Evolutionary conservation across 169 alveolate species (phyloP).

Genomic region (Eimeria falciformis): DNA sequence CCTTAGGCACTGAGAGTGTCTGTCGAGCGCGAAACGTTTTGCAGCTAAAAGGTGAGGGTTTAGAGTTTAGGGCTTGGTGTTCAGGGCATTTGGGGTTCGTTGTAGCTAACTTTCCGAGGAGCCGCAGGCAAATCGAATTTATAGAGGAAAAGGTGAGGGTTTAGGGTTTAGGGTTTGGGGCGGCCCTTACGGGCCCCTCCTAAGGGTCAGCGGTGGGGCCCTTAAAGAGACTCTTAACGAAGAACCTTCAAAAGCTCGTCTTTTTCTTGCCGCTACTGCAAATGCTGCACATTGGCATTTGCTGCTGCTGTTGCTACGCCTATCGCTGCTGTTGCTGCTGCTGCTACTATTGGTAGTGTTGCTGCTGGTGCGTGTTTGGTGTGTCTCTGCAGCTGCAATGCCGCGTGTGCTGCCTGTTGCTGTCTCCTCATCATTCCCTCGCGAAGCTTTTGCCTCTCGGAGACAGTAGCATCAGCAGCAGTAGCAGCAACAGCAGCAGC

Average conservation of each 20-base stretch:
- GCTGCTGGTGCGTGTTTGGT: too few species aligned
- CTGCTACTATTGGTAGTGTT: not conserved
- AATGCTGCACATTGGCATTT: not conserved
- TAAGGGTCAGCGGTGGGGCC: not conserved
- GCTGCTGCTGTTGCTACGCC: not conserved
- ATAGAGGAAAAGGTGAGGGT: slow-evolving; percentile 45
- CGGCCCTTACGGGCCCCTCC: not conserved
- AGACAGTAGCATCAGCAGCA: not conserved
- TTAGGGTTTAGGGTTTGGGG: not conserved
- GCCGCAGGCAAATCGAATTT: slow-evolving; percentile 31
- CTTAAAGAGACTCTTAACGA: not conserved
- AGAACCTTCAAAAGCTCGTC: too few species aligned
- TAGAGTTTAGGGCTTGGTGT: not conserved
- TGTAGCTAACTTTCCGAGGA: slow-evolving; percentile 55
- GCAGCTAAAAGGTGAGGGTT: not conserved
- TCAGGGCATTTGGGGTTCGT: slow-evolving; percentile 55
- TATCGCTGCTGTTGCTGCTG: slow-evolving; percentile 14
- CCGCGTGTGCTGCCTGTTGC: slow-evolving; percentile 4
- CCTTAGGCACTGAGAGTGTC: not conserved
- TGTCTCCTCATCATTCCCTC: slow-evolving; percentile 3
- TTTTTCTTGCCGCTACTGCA: not conserved
- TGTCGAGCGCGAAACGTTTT: not conserved
- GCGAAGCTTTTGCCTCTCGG: slow-evolving; percentile 48
- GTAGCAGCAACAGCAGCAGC: not conserved
- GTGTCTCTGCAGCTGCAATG: slow-evolving; percentile 47